A percentile compares a stretch with the other conserved stretches of the same genome.
These are phyloP conservation scores for Apiotrichum sp. DNA, from an alignment of 1,284 basidiomycete genomes.

Conservation along the genomic window DNA sequence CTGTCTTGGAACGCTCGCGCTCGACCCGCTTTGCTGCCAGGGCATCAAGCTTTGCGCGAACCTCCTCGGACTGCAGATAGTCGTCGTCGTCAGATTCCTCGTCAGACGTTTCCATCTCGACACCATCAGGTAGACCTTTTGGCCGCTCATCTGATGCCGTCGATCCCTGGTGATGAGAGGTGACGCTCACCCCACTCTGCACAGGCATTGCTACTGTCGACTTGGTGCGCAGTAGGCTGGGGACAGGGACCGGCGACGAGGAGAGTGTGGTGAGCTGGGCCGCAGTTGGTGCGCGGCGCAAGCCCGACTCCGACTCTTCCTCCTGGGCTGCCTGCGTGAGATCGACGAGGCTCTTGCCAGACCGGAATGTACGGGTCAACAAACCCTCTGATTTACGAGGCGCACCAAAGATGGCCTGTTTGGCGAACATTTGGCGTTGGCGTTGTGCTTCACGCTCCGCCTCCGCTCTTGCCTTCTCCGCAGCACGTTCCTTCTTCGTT, in stretches of 20 bases:
- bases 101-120: constrained; percentile 33
- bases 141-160: constrained; percentile 7
- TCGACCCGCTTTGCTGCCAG: constrained; percentile 29
- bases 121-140: constrained; percentile 10
- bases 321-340: constrained; percentile 14
- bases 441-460: constrained; percentile 36
- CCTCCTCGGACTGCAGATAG: constrained; percentile 34
- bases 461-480: constrained; percentile 30
- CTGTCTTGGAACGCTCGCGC: constrained; percentile 3
- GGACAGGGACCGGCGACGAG: constrained; percentile 23
- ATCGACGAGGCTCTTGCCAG: constrained; percentile 43
- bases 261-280: constrained; percentile 24
- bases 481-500: constrained; percentile 33
- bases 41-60: constrained; percentile 32
- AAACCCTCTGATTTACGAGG: constrained; percentile 21
- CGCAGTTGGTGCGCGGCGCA: constrained; percentile 33
- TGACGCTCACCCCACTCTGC: constrained; percentile 39
- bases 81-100: constrained; percentile 32
- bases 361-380: constrained; percentile 34
- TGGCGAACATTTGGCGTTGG: constrained; percentile 44
- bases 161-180: constrained; percentile 14
- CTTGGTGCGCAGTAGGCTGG: constrained; percentile 33
- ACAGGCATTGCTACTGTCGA: constrained; percentile 42
- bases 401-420: constrained; percentile 34
- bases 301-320: constrained; percentile 1